phyloP scores from a whole-genome alignment of 1,284 basidiomycete genomes.

The Paramarasmius palmivorus region DNA sequence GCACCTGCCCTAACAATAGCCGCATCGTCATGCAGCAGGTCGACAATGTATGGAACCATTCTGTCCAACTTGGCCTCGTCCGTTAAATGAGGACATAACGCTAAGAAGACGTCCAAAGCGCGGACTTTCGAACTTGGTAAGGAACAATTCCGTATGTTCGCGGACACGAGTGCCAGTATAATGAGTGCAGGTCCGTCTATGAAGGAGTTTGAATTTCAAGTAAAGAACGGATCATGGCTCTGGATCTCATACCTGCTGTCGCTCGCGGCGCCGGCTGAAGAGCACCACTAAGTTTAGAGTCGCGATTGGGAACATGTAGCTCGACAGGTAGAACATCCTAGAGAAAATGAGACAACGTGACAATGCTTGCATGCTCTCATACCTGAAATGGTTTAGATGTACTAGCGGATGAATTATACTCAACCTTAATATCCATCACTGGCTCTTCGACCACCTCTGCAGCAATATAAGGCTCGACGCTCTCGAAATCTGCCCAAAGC shows the following conservation, averaged over 20 bases:
- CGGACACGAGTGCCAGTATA: constrained; percentile 82
- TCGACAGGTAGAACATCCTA: constrained; percentile 82
- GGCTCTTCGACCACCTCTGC: constrained; percentile 47
- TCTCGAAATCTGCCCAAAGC: constrained; percentile 82
- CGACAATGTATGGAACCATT: constrained; percentile 89
- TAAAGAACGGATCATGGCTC: constrained; percentile 50
- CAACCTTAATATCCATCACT: constrained; percentile 54
- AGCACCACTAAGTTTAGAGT: constrained; percentile 49
- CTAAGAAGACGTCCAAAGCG: constrained; percentile 86
- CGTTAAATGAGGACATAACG: constrained; percentile 79
- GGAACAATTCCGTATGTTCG: constrained; percentile 88
- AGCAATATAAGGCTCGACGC: constrained; percentile 69
- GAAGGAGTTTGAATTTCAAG: constrained; percentile 47
- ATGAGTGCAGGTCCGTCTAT: constrained; percentile 81
- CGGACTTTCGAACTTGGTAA: constrained; percentile 87
- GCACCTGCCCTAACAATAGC: constrained; percentile 81
- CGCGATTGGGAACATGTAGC: constrained; percentile 71
- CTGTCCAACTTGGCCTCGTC: constrained; percentile 97
- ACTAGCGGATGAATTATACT: constrained; percentile 41
- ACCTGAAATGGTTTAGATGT: constrained; percentile 67
- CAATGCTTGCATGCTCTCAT: constrained; percentile 2
- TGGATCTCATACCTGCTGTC: constrained; percentile 56
- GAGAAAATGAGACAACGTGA: constrained; percentile 7
- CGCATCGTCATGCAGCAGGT: constrained; percentile 84
- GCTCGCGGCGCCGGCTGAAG: constrained; percentile 48